Evolutionary conservation across 208 protist genomes (phyloP).

Genomic region (Sergeia podlipaevii): DNA sequence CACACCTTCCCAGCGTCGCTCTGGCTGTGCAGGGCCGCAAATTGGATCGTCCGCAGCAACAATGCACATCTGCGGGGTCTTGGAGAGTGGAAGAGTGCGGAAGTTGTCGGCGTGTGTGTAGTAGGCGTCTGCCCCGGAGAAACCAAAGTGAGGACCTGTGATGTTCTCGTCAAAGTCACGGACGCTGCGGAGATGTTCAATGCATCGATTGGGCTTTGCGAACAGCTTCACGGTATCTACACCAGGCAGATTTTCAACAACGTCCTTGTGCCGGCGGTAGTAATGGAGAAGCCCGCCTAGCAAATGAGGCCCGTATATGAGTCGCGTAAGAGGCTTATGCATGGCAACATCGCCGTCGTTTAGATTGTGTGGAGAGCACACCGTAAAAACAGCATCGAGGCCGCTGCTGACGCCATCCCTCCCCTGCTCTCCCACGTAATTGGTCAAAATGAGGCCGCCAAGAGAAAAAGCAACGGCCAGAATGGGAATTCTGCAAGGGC

Average conservation of each 20-base stretch:
- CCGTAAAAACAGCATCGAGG: slow-evolving; percentile 32
- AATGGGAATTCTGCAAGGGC: slow-evolving; percentile 20
- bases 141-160: slow-evolving; percentile 51
- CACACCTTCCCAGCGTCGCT: slow-evolving; percentile 22
- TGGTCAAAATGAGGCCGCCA: slow-evolving; percentile 53
- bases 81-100: background rate
- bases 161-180: slow-evolving; percentile 40
- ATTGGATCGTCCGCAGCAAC: slow-evolving; percentile 44
- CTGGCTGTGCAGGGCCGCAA: slow-evolving; percentile 21
- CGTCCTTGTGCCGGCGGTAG: slow-evolving; percentile 35
- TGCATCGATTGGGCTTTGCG: slow-evolving; percentile 4
- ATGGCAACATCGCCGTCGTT: slow-evolving; percentile 18
- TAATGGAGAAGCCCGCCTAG: slow-evolving; percentile 25
- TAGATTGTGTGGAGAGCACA: slow-evolving; percentile 48
- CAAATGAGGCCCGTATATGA: slow-evolving; percentile 23
- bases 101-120: slow-evolving; percentile 21
- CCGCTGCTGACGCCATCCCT: slow-evolving; percentile 5
- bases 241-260: slow-evolving; percentile 28
- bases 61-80: slow-evolving; percentile 39
- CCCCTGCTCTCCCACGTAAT: slow-evolving; percentile 60
- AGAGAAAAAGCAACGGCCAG: slow-evolving; percentile 62
- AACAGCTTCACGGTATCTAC: slow-evolving; percentile 23
- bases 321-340: slow-evolving; percentile 4
- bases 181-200: slow-evolving; percentile 19
- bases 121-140: slow-evolving; percentile 23